A percentile compares a stretch with the other conserved stretches of the same genome.
Conservation (phyloP, 371 early-diverging fungal genomes). For the Furculomyces boomerangus region DNA sequence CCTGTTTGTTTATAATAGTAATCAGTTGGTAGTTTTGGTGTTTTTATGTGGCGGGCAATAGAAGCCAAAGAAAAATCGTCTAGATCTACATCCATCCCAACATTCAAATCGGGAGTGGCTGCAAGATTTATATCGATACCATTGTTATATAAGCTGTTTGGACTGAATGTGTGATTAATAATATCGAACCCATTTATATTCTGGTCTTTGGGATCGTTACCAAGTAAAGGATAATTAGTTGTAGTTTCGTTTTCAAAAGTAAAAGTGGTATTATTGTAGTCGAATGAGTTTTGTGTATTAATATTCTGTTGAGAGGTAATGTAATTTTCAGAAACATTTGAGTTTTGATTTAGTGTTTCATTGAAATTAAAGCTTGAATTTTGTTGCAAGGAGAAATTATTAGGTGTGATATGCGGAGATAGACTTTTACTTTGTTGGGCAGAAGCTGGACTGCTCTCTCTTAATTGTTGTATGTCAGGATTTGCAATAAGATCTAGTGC, state of each 20-base stretch:
- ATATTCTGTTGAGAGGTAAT: too few species aligned
- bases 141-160: too few species aligned
- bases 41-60: not conserved
- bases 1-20: not conserved
- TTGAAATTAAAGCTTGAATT: too few species aligned
- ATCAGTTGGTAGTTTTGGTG: not conserved
- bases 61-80: not conserved
- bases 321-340: too few species aligned
- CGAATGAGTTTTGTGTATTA: not conserved
- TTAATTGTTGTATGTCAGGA: not conserved
- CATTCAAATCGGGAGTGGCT: not conserved
- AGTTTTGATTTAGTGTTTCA: too few species aligned
- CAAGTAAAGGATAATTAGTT: constrained; percentile 12
- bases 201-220: not conserved
- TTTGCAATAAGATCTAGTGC: constrained; percentile 3
- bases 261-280: constrained; percentile 1
- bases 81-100: not conserved
- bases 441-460: not conserved
- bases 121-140: not conserved
- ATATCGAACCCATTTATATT: not conserved
- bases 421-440: constrained; percentile 3
- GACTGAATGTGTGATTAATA: too few species aligned
- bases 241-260: constrained; percentile 6
- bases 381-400: too few species aligned
- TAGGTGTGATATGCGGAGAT: not conserved